phyloP scores from a whole-genome alignment of 2,329 filamentous ascomycete genomes.

The Pleoardoris graminearum region DNA sequence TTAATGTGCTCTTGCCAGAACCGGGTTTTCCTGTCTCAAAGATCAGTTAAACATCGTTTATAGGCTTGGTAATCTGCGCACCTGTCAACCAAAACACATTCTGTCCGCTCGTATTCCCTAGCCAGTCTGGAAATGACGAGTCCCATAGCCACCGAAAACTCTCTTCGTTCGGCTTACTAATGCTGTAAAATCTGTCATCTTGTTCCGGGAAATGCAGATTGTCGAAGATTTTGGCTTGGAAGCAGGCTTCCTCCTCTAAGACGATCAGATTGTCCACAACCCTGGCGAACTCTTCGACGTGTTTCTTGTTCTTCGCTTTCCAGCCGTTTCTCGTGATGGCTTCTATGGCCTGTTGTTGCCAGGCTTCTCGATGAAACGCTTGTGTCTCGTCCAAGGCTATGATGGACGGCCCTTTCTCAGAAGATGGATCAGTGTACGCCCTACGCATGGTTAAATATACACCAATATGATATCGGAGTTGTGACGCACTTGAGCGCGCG shows the following conservation, averaged over 20 bases:
- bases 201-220: constrained; percentile 27
- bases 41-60: neutral
- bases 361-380: constrained; percentile 26
- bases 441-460: neutral
- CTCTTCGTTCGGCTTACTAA: constrained; percentile 22
- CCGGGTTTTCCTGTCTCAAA: constrained; percentile 43
- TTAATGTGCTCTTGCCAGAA: constrained; percentile 54
- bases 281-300: constrained; percentile 34
- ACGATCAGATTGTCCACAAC: constrained; percentile 26
- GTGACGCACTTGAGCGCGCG: constrained; percentile 27
- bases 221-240: constrained; percentile 27
- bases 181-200: constrained; percentile 30
- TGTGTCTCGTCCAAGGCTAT: constrained; percentile 24
- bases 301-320: constrained; percentile 33
- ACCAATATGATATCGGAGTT: neutral
- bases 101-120: constrained; percentile 28
- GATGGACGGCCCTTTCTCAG: constrained; percentile 31
- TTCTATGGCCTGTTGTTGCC: constrained; percentile 34
- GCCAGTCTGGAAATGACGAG: constrained; percentile 31
- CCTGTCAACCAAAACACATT: constrained; percentile 39
- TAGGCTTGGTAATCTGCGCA: neutral
- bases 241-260: constrained; percentile 27
- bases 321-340: constrained; percentile 31
- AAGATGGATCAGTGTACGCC: constrained; percentile 34
- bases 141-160: constrained; percentile 33